Evolutionary conservation across 768 basidiomycete species (phyloP), one percentile per base, ranked within the genome.

Genomic region (Termitomyces sp.): DNA sequence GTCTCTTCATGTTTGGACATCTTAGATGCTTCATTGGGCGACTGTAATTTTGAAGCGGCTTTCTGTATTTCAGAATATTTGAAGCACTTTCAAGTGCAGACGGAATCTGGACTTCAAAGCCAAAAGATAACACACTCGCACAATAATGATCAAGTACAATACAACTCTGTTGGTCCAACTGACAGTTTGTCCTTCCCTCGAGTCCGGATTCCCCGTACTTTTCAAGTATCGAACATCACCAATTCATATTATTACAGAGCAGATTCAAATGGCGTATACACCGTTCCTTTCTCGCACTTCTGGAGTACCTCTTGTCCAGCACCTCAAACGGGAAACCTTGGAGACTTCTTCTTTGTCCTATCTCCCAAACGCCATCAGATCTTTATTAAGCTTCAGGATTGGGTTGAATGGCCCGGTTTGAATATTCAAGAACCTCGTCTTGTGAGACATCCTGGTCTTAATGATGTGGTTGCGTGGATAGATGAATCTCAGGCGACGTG

Each of bases 351-450:
- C 20, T 52, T 57, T 20, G 13, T 52, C 16, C 10, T 57, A 20
- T 57, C 56, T 24, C 24, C 29, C 1, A 4, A 45, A 3, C 12
- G n/a, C n/a, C 56, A 57, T 42, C 52, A 16, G 24, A 47, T 57
- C 9, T 52, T 57, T 20, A 37, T 57, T 9, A 52, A 45, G 39
- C 42, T 34, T 20, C 31, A 52, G 18, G 10, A 1, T 18, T 57
- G 56, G 56, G 33, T 45, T 22, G 42, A 57, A 44, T 57, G 56
- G 56, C 24, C 16, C 4, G 56, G 56, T 7, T 45, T 57, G 18
- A 20, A 45, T 37, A 20, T 49, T 22, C 33, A 10, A 24, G 41
- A 34, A 7, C 28, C 24, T 12, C 29, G 10, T 22, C 20, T 26
- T 9, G 29, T 52, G n/a, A 37, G 26, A 18, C 56, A 52, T 37